A percentile compares a stretch with the other conserved stretches of the same genome.
Conservation (phyloP, 805 yeast species). For the Cyberlindnera bimundalis region DNA sequence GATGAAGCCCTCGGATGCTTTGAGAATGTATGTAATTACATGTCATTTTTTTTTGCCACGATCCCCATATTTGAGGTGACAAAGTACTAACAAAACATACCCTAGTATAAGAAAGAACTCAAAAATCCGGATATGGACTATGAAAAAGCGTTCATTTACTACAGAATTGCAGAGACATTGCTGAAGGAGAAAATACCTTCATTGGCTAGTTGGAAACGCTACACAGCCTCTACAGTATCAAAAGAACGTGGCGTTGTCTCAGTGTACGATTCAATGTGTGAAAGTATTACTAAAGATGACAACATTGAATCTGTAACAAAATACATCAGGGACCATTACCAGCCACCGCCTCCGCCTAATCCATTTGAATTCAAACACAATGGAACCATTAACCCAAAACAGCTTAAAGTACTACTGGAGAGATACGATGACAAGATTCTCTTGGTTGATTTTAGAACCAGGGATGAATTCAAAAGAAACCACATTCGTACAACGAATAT, state of each 20-base stretch:
- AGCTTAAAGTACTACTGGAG: conserved; percentile 14
- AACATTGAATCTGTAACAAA: conserved; percentile 6
- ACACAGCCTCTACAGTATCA: background rate
- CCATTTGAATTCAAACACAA: conserved; percentile 16
- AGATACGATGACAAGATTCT: conserved; percentile 35
- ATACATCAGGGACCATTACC: conserved; percentile 5
- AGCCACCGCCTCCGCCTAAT: conserved; percentile 6
- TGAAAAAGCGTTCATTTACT: conserved; percentile 19
- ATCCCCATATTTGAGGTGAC: background rate
- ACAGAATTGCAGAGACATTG: conserved; percentile 7
- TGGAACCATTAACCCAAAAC: conserved; percentile 15
- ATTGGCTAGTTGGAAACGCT: conserved; percentile 4
- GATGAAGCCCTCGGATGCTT: conserved; percentile 16
- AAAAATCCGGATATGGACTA: conserved; percentile 11
- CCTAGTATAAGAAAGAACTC: conserved; percentile 16
- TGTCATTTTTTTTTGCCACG: background rate
- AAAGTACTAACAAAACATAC: conserved; percentile 1
- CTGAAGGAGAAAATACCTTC: conserved; percentile 10
- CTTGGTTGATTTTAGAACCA: conserved; percentile 69
- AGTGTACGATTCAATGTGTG: conserved; percentile 3
- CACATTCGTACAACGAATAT: conserved; percentile 61
- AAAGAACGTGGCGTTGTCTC: conserved; percentile 2
- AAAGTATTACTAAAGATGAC: conserved; percentile 4
- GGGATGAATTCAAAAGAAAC: conserved; percentile 52
- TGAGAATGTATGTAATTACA: conserved; percentile 13